phyloP scores from a whole-genome alignment of 1,284 basidiomycete genomes.

The Sphagnurus paluster region DNA sequence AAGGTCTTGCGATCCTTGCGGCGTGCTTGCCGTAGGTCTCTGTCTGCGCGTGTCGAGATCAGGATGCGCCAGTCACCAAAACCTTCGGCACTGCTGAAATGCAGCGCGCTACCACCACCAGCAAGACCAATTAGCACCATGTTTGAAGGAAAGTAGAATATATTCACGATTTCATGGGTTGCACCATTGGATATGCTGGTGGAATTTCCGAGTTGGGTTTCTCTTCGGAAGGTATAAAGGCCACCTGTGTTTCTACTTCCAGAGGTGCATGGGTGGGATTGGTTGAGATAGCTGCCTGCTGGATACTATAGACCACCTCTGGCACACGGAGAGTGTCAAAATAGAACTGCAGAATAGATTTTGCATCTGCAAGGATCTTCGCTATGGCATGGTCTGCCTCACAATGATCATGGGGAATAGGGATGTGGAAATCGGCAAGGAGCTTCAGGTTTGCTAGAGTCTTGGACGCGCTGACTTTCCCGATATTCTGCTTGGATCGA shows the following conservation, averaged over 20 bases:
- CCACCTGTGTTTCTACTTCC: neutral
- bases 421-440: slow-evolving; percentile 6
- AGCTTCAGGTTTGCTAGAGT: slow-evolving; percentile 1
- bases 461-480: neutral
- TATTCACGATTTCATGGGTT: slow-evolving; percentile 45
- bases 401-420: slow-evolving; percentile 2
- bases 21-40: slow-evolving; percentile 40
- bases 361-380: slow-evolving; percentile 7
- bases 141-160: neutral
- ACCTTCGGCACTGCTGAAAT: slow-evolving; percentile 49
- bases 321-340: slow-evolving; percentile 9
- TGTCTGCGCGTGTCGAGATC: slow-evolving; percentile 43
- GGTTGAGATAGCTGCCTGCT: slow-evolving; percentile 2
- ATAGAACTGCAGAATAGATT: slow-evolving; percentile 12
- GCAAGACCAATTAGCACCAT: neutral
- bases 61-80: slow-evolving; percentile 56
- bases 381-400: slow-evolving; percentile 8
- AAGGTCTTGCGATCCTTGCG: slow-evolving; percentile 40
- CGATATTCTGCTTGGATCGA: neutral
- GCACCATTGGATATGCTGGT: slow-evolving; percentile 42
- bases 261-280: neutral
- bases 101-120: slow-evolving; percentile 37
- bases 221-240: neutral
- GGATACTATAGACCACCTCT: slow-evolving; percentile 4
- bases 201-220: slow-evolving; percentile 11